Evolutionary conservation across 495 filamentous ascomycete species (phyloP).

Genomic region (Aspergillus biplanus): DNA sequence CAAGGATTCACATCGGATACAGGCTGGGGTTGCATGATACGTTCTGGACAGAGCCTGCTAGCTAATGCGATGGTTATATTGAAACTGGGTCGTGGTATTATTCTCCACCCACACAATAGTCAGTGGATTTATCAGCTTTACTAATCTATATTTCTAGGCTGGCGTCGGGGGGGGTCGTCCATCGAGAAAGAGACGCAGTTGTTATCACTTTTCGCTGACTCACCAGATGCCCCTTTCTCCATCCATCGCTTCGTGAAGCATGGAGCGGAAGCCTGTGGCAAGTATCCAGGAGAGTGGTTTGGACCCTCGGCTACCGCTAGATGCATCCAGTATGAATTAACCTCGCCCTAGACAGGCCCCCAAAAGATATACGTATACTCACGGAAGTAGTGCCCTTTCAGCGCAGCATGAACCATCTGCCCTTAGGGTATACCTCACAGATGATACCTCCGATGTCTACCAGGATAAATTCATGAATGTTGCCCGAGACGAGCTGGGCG

Average conservation of each 20-base stretch:
- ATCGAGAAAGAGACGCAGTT: constrained; percentile 68
- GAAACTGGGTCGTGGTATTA: constrained; percentile 76
- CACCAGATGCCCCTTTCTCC: constrained; percentile 84
- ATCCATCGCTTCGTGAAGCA: constrained; percentile 93
- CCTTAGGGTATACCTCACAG: constrained; percentile 84
- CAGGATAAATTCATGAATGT: constrained; percentile 81
- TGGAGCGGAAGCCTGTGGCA: constrained; percentile 86
- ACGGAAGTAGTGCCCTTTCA: constrained; percentile 65
- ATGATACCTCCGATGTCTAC: constrained; percentile 89
- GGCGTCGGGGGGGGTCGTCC: constrained; percentile 67
- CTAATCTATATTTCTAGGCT: constrained; percentile 60
- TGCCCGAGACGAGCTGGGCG: constrained; percentile 63
- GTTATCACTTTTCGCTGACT: constrained; percentile 87
- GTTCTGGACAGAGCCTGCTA: constrained; percentile 90
- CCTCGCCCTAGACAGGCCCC: neutral
- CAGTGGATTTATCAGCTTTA: constrained; percentile 1
- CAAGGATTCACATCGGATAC: constrained; percentile 90
- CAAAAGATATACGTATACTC: constrained; percentile 31
- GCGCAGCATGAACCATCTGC: constrained; percentile 57
- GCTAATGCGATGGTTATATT: constrained; percentile 80
- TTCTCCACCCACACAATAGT: neutral
- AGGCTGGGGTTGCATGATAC: constrained; percentile 99
- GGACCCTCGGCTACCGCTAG: constrained; percentile 96
- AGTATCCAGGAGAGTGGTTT: constrained; percentile 98
- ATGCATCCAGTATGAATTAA: constrained; percentile 82